Conservation (phyloP, 352 stramenopile species). For the Pythium grandisporangium region DNA sequence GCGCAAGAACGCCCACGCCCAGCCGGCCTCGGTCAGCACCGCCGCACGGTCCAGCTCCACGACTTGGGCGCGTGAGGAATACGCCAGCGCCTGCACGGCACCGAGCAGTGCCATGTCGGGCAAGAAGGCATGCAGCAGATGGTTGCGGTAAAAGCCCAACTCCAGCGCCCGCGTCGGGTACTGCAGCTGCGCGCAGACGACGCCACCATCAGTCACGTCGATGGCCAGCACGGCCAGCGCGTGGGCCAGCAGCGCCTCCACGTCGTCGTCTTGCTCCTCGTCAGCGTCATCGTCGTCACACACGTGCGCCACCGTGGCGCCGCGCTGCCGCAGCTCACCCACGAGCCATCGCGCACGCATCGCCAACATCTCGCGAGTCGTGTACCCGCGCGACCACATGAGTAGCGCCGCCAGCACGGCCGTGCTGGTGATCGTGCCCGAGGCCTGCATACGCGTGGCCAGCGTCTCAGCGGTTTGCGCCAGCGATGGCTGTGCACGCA, state of each 20-base stretch:
- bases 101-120: constrained; percentile 63
- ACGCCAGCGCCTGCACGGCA: constrained; percentile 35
- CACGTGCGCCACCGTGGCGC: constrained; percentile 50
- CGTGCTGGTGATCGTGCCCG: constrained; percentile 70
- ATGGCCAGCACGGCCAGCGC: constrained; percentile 58
- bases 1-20: constrained; percentile 51
- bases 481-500: constrained; percentile 38
- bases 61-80: constrained; percentile 2
- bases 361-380: constrained; percentile 52
- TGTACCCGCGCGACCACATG: constrained; percentile 64
- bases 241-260: constrained; percentile 35
- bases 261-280: no score
- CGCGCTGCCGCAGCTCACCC: constrained; percentile 28
- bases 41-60: constrained; percentile 14
- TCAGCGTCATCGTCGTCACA: no score
- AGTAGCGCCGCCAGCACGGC: constrained; percentile 58
- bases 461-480: constrained; percentile 41
- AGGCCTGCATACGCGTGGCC: constrained; percentile 60
- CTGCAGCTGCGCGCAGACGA: constrained; percentile 40
- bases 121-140: constrained; percentile 74
- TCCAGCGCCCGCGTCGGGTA: constrained; percentile 60
- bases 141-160: constrained; percentile 82
- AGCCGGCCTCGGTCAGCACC: constrained; percentile 27
- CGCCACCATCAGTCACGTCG: constrained; percentile 20
- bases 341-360: constrained; percentile 47